Evolutionary conservation across 23 red algal genomes (phyloP).

Genomic region (Porphyridium purpureum): DNA sequence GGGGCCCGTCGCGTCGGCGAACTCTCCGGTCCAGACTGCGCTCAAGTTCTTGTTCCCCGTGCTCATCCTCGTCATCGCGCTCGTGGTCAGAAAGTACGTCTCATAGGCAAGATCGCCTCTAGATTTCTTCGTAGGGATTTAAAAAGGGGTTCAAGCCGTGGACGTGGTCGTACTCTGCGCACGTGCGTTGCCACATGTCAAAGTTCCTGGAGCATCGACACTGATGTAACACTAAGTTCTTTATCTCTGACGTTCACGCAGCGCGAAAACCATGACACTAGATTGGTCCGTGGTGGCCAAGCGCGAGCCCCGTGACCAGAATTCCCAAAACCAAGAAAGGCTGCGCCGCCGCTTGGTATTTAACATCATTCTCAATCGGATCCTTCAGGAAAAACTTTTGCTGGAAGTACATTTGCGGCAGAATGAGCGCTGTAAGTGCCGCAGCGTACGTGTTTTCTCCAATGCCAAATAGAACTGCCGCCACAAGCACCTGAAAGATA

Average conservation of each 20-base stretch:
- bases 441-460: slow-evolving; percentile 71
- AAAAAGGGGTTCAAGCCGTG: too few relatives aligned
- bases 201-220: too few relatives aligned
- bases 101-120: too few relatives aligned
- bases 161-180: too few relatives aligned
- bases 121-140: too few relatives aligned
- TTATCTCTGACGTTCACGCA: too few relatives aligned
- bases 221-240: too few relatives aligned
- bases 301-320: slow-evolving; percentile 66
- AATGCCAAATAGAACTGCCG: slow-evolving; percentile 43
- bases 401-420: slow-evolving; percentile 74
- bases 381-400: slow-evolving; percentile 72
- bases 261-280: slow-evolving; percentile 6
- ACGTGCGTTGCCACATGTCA: too few relatives aligned
- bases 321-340: slow-evolving; percentile 98
- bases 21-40: not conserved
- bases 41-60: not conserved
- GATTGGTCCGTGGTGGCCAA: slow-evolving; percentile 85
- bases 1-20: not conserved
- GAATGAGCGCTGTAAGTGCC: slow-evolving; percentile 41
- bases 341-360: slow-evolving; percentile 97
- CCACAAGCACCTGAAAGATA: slow-evolving; percentile 80
- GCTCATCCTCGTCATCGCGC: not conserved
- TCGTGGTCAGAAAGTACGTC: not conserved
- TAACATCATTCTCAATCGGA: slow-evolving; percentile 91